These are phyloP conservation scores for Warburgia ugandensis DNA, from an alignment of 164 flowering plant genomes.

Conservation along the genomic window DNA sequence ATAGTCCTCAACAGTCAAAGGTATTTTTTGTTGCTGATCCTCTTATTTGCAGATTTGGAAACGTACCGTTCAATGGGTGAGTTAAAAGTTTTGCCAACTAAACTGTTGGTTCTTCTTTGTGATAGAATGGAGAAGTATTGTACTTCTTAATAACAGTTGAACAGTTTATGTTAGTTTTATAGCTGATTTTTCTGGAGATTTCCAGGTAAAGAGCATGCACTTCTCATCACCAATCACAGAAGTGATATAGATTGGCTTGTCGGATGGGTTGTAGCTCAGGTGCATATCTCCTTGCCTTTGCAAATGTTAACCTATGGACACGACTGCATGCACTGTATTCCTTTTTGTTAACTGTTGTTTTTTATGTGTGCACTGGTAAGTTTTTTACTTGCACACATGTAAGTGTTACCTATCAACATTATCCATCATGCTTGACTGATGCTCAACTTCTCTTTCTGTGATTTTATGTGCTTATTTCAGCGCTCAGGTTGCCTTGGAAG, in stretches of 20 bases:
- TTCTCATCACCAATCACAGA: conserved; percentile 62
- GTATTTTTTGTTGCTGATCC: conserved; percentile 61
- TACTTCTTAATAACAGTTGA: background rate
- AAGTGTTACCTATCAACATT: too few species aligned
- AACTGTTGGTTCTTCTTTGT: too few species aligned
- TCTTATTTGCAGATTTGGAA: conserved; percentile 62
- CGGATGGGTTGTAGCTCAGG: conserved; percentile 96
- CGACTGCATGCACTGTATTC: too few species aligned
- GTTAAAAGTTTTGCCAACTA: conserved; percentile 13
- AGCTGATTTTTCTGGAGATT: conserved; percentile 12
- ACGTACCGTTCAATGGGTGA: conserved; percentile 70
- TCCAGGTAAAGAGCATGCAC: conserved; percentile 91
- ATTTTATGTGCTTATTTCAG: conserved; percentile 31
- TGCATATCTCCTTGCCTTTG: conserved; percentile 13
- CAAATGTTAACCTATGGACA: too few species aligned
- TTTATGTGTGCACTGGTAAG: too few species aligned
- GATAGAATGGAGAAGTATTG: too few species aligned
- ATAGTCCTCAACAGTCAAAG: too few species aligned
- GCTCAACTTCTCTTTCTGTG: too few species aligned
- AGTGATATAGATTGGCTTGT: conserved; percentile 99
- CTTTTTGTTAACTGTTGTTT: too few species aligned
- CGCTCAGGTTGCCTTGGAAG: conserved; percentile 91
- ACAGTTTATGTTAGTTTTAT: too few species aligned
- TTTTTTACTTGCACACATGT: too few species aligned
- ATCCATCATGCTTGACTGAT: too few species aligned